Evolutionary conservation across 305 asterid genomes (phyloP), one percentile per base, ranked within the genome.

Genomic region (Vinca major): DNA sequence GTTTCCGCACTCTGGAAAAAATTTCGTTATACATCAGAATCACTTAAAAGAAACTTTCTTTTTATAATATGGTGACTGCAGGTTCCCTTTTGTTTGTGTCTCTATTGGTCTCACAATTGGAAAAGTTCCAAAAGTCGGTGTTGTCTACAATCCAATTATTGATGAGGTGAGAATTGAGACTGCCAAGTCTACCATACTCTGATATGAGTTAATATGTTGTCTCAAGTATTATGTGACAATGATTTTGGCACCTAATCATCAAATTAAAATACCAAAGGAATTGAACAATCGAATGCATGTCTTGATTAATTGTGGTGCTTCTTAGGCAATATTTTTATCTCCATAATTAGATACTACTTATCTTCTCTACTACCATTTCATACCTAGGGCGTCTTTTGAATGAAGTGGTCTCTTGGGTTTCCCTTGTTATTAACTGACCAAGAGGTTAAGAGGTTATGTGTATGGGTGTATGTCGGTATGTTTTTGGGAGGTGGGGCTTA

Each of bases 21-120:
- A 11, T 26, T 17, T 4, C 65, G 13, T 39, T 17, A 4, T 50
- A 19, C 5, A 26, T 60, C 44, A 14, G 19, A 73, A 40, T 43
- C 26, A 33, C 56, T 47, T 7, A 0, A n/a, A 44, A 52, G 40
- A 68, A 61, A 62, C 20, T 71, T 20, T 7, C 19, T 45, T 19
- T 19, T 70, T 12, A 10, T 63, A 21, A 66, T 69, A 66, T 51
- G 71, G 47, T 77, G 48, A 45, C 69, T 66, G 57, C 75, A 93
- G 98, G 92, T 88, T 88, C 76, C 98, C 97, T 4, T 93, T 90
- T 78, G 97, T 93, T 67, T 93, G 98, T 17, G 92, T 93, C 58
- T 93, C 98, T 7, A 90, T 93, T 14, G 97, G 98, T 71, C 90
- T 93, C 72, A 90, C 98, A 70, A 80, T 93, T 71, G 86, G 78